These are phyloP conservation scores for Psilocybe cyanescens DNA, from an alignment of 768 basidiomycete species.

Conservation along the genomic window DNA sequence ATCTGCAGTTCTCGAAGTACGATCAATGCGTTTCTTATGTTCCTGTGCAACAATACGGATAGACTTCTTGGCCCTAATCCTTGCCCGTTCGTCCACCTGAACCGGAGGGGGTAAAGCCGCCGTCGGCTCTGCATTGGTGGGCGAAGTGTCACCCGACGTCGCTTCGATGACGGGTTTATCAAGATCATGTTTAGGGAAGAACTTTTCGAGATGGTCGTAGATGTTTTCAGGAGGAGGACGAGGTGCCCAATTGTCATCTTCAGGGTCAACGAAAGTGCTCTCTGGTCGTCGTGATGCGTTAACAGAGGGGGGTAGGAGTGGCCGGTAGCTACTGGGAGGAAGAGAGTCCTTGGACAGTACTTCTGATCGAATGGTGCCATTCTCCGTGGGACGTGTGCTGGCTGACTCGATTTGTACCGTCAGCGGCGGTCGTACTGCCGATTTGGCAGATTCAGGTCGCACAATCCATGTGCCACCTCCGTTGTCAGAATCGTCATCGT, in stretches of 20 bases:
- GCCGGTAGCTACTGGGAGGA: conserved; percentile 13
- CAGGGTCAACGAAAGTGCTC: conserved; percentile 65
- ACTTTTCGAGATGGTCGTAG: conserved; percentile 89
- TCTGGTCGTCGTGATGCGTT: conserved; percentile 30
- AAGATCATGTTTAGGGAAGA: conserved; percentile 95
- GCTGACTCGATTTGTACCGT: conserved; percentile 45
- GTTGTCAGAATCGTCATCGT: conserved; percentile 51
- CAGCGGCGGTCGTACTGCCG: conserved; percentile 42
- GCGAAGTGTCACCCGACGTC: conserved; percentile 77
- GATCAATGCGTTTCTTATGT: conserved; percentile 76
- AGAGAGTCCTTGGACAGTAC: conserved; percentile 11
- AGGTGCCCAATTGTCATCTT: conserved; percentile 82
- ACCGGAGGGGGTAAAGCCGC: conserved; percentile 40
- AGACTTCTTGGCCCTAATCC: conserved; percentile 79
- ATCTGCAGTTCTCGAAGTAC: conserved; percentile 62
- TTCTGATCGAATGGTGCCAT: conserved; percentile 5
- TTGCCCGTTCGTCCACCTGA: conserved; percentile 29
- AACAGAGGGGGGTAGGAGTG: conserved; percentile 4
- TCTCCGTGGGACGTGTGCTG: conserved; percentile 6
- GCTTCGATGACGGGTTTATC: conserved; percentile 96
- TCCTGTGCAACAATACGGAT: conserved; percentile 93
- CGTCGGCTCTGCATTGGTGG: conserved; percentile 62
- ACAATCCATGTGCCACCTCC: conserved; percentile 39
- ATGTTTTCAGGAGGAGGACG: conserved; percentile 93
- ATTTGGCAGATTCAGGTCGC: conserved; percentile 25